A percentile compares a stretch with the other conserved stretches of the same genome.
Conservation (phyloP, 1,284 basidiomycete species). For the Cutaneotrichosporon mucoides region DNA sequence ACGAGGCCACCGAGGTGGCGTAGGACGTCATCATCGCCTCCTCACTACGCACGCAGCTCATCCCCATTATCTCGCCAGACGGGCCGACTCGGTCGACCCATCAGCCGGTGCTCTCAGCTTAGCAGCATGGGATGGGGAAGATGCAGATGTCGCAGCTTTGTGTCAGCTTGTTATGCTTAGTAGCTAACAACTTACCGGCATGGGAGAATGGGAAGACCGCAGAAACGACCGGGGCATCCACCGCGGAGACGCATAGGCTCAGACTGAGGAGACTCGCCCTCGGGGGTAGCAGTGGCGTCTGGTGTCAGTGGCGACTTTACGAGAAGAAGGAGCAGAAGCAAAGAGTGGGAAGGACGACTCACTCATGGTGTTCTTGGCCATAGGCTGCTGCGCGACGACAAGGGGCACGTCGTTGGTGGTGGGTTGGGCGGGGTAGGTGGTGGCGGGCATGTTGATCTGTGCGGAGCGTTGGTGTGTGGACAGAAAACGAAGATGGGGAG, state of each 20-base stretch:
- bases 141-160: constrained; percentile 36
- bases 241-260: constrained; percentile 38
- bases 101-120: neutral
- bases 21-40: too few relatives aligned
- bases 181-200: constrained; percentile 31
- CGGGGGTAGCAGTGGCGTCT: constrained; percentile 3
- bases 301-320: neutral
- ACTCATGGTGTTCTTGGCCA: constrained; percentile 32
- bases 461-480: neutral
- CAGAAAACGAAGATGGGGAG: too few relatives aligned
- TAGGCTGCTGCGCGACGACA: constrained; percentile 33
- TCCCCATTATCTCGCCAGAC: too few relatives aligned
- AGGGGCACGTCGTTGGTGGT: neutral
- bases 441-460: neutral
- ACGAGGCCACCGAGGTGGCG: too few relatives aligned
- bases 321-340: neutral
- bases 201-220: constrained; percentile 45
- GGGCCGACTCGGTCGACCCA: neutral
- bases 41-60: too few relatives aligned
- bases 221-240: constrained; percentile 45
- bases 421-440: neutral
- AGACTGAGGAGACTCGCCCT: constrained; percentile 16
- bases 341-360: constrained; percentile 8
- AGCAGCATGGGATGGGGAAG: constrained; percentile 46
- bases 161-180: neutral